A percentile compares a stretch with the other conserved stretches of the same genome.
These are phyloP conservation scores for Begonia peltatifolia DNA, from an alignment of 306 rosid genomes.

Conservation along the genomic window DNA sequence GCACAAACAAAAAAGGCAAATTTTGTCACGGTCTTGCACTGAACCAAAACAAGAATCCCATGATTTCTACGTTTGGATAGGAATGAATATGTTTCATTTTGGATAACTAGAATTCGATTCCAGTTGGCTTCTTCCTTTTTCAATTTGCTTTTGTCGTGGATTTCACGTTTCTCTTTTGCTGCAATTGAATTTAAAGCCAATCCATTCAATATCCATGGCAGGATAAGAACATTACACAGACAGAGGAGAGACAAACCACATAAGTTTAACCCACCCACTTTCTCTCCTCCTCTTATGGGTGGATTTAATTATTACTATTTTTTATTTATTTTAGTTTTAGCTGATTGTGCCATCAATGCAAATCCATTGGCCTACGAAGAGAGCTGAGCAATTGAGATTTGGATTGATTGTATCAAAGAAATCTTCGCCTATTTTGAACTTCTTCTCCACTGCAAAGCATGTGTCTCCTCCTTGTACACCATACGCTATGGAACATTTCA, in stretches of 20 bases:
- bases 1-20: not conserved
- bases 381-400: slow-evolving; percentile 22
- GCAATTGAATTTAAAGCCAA: too few species aligned
- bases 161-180: too few species aligned
- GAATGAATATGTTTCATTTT: not conserved
- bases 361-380: slow-evolving; percentile 34
- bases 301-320: too few species aligned
- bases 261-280: too few species aligned
- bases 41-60: not conserved
- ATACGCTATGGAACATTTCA: slow-evolving; percentile 9
- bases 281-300: too few species aligned
- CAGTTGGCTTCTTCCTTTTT: not conserved
- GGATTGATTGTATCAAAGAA: slow-evolving; percentile 20
- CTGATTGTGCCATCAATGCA: slow-evolving; percentile 12
- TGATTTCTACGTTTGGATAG: not conserved
- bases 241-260: too few species aligned
- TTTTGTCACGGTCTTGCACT: not conserved
- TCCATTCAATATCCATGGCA: too few species aligned
- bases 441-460: slow-evolving; percentile 9
- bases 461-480: slow-evolving; percentile 25
- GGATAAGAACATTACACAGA: too few species aligned
- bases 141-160: not conserved
- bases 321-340: too few species aligned
- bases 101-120: not conserved
- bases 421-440: slow-evolving; percentile 4